Evolutionary conservation across 208 protist species (phyloP).

Genomic region (Leishmania aethiopica): DNA sequence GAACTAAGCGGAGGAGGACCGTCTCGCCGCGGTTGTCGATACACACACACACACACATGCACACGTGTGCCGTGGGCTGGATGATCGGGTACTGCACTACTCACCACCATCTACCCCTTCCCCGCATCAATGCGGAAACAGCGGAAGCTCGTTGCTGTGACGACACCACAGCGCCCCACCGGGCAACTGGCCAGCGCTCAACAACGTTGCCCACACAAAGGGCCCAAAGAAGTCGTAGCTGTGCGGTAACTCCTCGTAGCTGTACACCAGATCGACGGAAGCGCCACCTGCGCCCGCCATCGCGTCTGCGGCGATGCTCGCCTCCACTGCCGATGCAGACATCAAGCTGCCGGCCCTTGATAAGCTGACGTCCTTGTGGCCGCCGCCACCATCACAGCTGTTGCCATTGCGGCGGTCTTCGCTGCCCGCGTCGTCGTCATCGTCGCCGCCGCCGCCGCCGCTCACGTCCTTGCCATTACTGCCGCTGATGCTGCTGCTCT

Average conservation of each 20-base stretch:
- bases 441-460: not conserved
- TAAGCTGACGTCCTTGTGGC: too few species aligned
- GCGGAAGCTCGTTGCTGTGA: constrained; percentile 32
- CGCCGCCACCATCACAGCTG: not conserved
- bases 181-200: constrained; percentile 55
- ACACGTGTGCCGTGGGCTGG: not conserved
- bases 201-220: constrained; percentile 76
- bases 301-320: not conserved
- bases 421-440: not conserved
- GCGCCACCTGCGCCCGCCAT: not conserved
- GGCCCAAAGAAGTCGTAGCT: constrained; percentile 89
- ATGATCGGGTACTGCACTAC: not conserved
- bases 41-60: not conserved
- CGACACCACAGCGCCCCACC: constrained; percentile 66
- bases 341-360: not conserved
- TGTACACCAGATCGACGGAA: constrained; percentile 44
- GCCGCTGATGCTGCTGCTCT: not conserved
- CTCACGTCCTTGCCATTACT: not conserved
- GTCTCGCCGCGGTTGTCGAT: not conserved
- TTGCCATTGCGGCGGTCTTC: not conserved
- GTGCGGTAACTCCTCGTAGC: constrained; percentile 81
- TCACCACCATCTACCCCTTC: not conserved
- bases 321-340: not conserved
- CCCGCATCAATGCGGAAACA: constrained; percentile 47
- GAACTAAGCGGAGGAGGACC: not conserved